These are phyloP conservation scores for Blastocystis sp. DNA, from an alignment of 352 stramenopile genomes.

Conservation along the genomic window DNA sequence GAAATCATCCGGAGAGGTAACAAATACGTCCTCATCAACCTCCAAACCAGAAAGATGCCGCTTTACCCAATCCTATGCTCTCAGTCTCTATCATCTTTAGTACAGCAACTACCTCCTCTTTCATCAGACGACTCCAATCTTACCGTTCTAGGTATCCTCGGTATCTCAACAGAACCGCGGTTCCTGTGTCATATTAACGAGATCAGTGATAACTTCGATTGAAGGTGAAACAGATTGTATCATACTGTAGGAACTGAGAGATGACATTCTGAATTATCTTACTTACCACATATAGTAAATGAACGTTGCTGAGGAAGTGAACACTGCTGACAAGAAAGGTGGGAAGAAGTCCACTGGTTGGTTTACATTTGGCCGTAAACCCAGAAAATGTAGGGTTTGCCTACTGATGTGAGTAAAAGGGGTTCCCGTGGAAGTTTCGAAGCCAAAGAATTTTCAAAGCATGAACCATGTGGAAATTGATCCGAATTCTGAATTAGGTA, in stretches of 20 bases:
- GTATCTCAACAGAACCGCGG: no score
- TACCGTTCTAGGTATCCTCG: no score
- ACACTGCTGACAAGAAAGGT: neutral
- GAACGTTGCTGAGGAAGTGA: slow-evolving; percentile 36
- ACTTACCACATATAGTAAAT: neutral
- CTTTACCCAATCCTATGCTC: slow-evolving; percentile 23
- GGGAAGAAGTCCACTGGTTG: slow-evolving; percentile 5
- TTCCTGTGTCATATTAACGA: no score
- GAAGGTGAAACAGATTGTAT: neutral
- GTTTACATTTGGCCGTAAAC: slow-evolving; percentile 32
- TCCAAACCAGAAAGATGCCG: neutral
- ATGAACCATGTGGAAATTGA: slow-evolving; percentile 74
- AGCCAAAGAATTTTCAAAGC: slow-evolving; percentile 72
- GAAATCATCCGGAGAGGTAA: neutral
- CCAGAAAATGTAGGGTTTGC: slow-evolving; percentile 12
- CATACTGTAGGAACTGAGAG: neutral
- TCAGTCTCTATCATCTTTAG: neutral
- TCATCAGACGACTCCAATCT: neutral
- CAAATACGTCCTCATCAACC: slow-evolving; percentile 38
- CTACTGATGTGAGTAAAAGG: neutral
- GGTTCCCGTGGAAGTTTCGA: slow-evolving; percentile 62
- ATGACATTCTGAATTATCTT: no score
- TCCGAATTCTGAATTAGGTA: slow-evolving; percentile 56
- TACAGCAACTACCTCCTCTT: slow-evolving; percentile 3
- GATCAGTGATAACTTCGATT: no score